phyloP scores from a whole-genome alignment of 805 yeast genomes.

The Candida anglica region DNA sequence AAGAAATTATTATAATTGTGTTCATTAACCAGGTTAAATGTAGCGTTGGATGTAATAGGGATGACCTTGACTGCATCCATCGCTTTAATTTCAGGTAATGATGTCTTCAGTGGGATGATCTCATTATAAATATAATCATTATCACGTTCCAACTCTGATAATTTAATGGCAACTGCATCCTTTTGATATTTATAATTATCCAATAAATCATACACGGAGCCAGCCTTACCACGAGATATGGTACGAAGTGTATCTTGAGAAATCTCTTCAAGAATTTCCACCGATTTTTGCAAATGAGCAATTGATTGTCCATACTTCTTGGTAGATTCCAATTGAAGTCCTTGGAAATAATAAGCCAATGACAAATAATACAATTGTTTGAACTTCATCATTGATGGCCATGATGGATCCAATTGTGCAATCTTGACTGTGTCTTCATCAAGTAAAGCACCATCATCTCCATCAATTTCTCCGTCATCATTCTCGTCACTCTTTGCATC shows the following conservation, averaged over 20 bases:
- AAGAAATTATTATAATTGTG: conserved; percentile 51
- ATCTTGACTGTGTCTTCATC: conserved; percentile 12
- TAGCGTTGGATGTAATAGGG: conserved; percentile 43
- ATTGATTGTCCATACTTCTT: conserved; percentile 75
- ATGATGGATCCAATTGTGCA: conserved; percentile 35
- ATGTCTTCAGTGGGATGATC: conserved; percentile 54
- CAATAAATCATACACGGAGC: conserved; percentile 31
- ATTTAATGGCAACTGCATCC: conserved; percentile 34
- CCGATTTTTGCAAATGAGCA: conserved; percentile 55
- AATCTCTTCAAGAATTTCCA: conserved; percentile 33
- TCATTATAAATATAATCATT: conserved; percentile 90
- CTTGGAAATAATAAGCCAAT: conserved; percentile 58
- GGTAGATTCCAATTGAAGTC: conserved; percentile 47
- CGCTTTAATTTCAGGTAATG: conserved; percentile 63
- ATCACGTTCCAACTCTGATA: conserved; percentile 60
- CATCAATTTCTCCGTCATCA: conserved; percentile 8
- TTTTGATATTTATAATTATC: conserved; percentile 40
- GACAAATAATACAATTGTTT: conserved; percentile 56
- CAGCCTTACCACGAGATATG: conserved; percentile 17
- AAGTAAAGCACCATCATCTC: conserved; percentile 8
- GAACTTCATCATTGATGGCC: conserved; percentile 49
- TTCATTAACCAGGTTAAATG: conserved; percentile 39
- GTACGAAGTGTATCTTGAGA: conserved; percentile 22
- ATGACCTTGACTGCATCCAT: conserved; percentile 66
- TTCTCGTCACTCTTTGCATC: conserved; percentile 19